Evolutionary conservation across 164 flowering plant species (phyloP).

Genomic region (Brasenia schreberi): DNA sequence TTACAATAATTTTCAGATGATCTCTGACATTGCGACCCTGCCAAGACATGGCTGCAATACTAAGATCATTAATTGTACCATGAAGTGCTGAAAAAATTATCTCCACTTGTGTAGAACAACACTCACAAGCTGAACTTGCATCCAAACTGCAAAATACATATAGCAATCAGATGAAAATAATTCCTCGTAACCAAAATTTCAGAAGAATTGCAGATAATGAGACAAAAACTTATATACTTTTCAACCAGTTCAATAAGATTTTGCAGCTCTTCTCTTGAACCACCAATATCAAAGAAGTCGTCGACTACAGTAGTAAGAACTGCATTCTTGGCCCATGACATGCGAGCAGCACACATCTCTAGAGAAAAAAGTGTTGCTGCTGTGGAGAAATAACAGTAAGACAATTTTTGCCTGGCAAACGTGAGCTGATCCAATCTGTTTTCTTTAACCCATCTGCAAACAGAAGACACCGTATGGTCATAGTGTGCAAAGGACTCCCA

Average conservation of each 20-base stretch:
- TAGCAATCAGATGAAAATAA: too few relatives aligned
- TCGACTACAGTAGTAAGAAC: constrained; percentile 25
- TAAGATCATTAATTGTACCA: constrained; percentile 48
- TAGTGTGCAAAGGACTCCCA: too few relatives aligned
- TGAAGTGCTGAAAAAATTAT: constrained; percentile 31
- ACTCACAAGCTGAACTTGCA: constrained; percentile 9
- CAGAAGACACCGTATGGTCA: not conserved
- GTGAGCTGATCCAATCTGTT: constrained; percentile 59
- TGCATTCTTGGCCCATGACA: constrained; percentile 23
- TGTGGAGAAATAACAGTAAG: constrained; percentile 38
- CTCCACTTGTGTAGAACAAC: constrained; percentile 23
- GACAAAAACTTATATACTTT: constrained; percentile 10
- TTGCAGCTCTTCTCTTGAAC: constrained; percentile 22
- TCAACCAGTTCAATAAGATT: constrained; percentile 19
- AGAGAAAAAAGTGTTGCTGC: constrained; percentile 22
- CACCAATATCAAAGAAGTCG: constrained; percentile 28
- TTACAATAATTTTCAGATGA: constrained; percentile 52
- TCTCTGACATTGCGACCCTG: constrained; percentile 43
- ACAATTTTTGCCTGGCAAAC: constrained; percentile 70
- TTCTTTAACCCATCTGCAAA: constrained; percentile 63
- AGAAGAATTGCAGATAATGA: too few relatives aligned
- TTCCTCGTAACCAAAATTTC: too few relatives aligned
- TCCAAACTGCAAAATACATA: constrained; percentile 15
- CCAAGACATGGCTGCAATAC: constrained; percentile 29
- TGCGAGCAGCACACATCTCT: constrained; percentile 20